Evolutionary conservation across 2,329 filamentous ascomycete species (phyloP), one percentile per base, ranked within the genome.

Genomic region (Emydomyces testavorans): DNA sequence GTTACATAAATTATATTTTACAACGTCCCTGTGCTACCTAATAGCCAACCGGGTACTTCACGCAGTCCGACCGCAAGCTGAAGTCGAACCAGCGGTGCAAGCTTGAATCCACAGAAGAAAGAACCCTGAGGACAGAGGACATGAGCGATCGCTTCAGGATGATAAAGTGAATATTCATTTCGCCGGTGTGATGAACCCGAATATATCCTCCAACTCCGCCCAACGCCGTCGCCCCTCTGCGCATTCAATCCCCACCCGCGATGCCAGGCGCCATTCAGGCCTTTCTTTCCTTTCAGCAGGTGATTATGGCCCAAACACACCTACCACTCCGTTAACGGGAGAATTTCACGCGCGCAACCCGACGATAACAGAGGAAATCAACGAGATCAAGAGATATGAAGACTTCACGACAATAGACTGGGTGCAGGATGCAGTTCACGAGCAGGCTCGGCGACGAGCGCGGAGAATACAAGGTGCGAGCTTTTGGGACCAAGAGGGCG

Each of bases 391-490:
- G 70, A 79, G 90, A 70, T 98, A 98, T 69, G 92, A 94, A 76
- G 92, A 98, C 68, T 98, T 98, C 64, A 94, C 89, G 4, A 98
- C 92, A 0, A 70, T 74, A 78, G 92, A 98, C 67, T 98, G 92
- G 92, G 90, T 98, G 0, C 90, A 98, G 65, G 92, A 98, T 76
- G 89, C 90, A 8, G 83, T 88, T 28, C 83, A 89, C 54, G 92
- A 95, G 65, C 86, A 94, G 63, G 72, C 85, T 39, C 79, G 89
- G 48, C 80, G 90, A 52, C 85, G 85, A 58, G 77, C 83, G 40
- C 77, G 83, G 56, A 78, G 85, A 59, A 82, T 80, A 63, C 80
- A 82, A 58, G 79, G 82, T 5, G 80, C 78, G 2, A 80, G 82
- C 34, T 79, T 85, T 52, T 84, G 85, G 65, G 80, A 86, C 53